Base-by-base conservation (phyloP, 768 basidiomycete genomes). In the Mycena chlorophos region DNA sequence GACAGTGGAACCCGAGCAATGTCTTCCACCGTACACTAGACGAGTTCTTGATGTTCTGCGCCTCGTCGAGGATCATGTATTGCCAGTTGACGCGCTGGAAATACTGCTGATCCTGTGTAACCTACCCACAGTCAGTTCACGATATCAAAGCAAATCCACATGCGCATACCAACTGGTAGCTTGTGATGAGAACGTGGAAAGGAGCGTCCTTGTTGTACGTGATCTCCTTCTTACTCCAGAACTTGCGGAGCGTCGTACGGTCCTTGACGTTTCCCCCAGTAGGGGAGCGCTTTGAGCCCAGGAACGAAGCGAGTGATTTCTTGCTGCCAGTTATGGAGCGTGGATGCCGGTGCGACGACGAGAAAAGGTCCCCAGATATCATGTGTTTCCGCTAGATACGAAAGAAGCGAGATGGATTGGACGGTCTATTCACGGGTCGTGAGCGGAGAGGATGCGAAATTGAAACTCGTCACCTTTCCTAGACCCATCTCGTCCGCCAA, bases 291-390 rank as follows among this genome's bases (percentile, higher is more conserved):
- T 69, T 98, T 98, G 49, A 99, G 81, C 51, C 79, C 79, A 23
- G 97, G 97, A 4, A 97, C 93, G 67, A 99, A 99, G 23, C 94
- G 88, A 17, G 94, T 91, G 52, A 99, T 79, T 70, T 99, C 97
- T 68, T 98, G 97, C 68, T 98, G 96, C 97, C 97, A 99, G 66
- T 98, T 98, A 71, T 98, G 96, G 56, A 99, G 78, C 0, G 97
- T 99, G 5, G 96, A 97, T 2, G 94, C 90, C 5, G 97, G 97
- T 1, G 97, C 94, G 37, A 99, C 94, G 47, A 99, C 95, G 20
- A 99, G 80, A 79, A 99, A 99, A 13, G 97, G 97, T 0, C 97
- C 97, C 97, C 97, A 99, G 55, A 98, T 97, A 66, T 98, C 91
- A 68, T 98, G 97, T 0, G 86, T 86, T 74, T 99, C 97, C 1